Conservation (phyloP, 129 eudicot genomes). For the Mikania micrantha region DNA sequence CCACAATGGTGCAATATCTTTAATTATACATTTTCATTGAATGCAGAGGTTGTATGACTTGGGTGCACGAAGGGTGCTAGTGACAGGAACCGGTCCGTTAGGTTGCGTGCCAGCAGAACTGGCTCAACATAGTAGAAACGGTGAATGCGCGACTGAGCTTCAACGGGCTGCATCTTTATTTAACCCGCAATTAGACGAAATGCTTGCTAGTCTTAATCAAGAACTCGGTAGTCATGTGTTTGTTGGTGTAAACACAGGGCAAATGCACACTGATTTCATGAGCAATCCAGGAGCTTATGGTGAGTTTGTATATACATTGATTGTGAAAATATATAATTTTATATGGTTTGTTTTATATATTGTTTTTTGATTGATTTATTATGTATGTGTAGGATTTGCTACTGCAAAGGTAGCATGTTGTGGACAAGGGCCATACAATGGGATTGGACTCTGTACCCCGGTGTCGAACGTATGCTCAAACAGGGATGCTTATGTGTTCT, state of each 20-base stretch:
- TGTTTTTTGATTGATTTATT: background rate
- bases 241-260: slow-evolving; percentile 33
- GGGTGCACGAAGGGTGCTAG: slow-evolving; percentile 73
- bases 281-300: slow-evolving; percentile 31
- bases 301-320: background rate
- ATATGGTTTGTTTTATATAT: background rate
- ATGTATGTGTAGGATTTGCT: slow-evolving; percentile 50
- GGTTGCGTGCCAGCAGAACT: slow-evolving; percentile 89
- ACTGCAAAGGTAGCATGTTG: slow-evolving; percentile 66
- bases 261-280: slow-evolving; percentile 40
- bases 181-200: slow-evolving; percentile 59
- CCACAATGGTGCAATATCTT: slow-evolving; percentile 7
- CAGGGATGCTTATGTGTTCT: slow-evolving; percentile 50
- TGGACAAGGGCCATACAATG: slow-evolving; percentile 80
- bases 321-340: background rate
- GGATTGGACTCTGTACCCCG: slow-evolving; percentile 57
- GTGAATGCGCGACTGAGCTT: slow-evolving; percentile 60
- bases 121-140: slow-evolving; percentile 60
- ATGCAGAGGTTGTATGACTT: slow-evolving; percentile 57
- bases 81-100: slow-evolving; percentile 85
- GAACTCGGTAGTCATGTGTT: slow-evolving; percentile 46
- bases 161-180: slow-evolving; percentile 54
- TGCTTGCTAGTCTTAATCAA: slow-evolving; percentile 47
- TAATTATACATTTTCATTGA: background rate
- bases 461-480: slow-evolving; percentile 60